Base-by-base conservation (phyloP, 805 yeast species). In the Hanseniaspora taiwanica region DNA sequence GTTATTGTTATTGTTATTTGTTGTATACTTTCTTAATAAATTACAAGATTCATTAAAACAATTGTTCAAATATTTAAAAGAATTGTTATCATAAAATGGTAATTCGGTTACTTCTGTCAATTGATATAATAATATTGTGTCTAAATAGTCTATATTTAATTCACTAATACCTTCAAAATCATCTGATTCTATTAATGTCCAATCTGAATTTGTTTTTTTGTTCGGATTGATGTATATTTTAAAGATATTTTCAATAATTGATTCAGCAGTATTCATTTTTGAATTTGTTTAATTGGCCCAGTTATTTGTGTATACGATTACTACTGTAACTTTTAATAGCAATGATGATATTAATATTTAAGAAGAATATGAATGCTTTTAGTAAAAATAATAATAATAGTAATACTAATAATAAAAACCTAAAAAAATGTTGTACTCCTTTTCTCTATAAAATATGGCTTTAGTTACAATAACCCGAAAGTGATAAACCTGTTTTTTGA, bases 91-190 rank as follows among this genome's bases (percentile, higher is more conserved):
- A 29, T 29, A 29, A 29, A 29, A 29, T 7, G 33, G 18, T 14
- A 29, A 29, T 4, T 16, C 33, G 56, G 3, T 42, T 43, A 27
- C 56, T 43, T 59, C 64, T 2, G 59, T 55, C 39, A 59, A 43
- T 42, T 57, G 62, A 17, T 45, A 52, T 31, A 57, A 38, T n/a
- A 59, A 36, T 23, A 55, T 43, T 9, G 58, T 41, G 42, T 59
- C 64, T 6, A 55, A 49, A 37, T 46, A 48, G 12, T 51, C 51
- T 7, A 41, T 40, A 17, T 39, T 39, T n/a, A 52, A 40, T 16
- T 38, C 20, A 16, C 40, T 37, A 6, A 43, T 48, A 9, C 37
- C 32, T 3, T 48, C 41, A 12, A 52, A 33, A 6, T 51, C 55
- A 19, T 50, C 54, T 4, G 47, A 38, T 2, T 43, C 39, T 24